Percentiles rank a stretch among this genome's conserved stretches.
Conservation (phyloP, 768 basidiomycete species). For the Leucosporidium scottii region DNA sequence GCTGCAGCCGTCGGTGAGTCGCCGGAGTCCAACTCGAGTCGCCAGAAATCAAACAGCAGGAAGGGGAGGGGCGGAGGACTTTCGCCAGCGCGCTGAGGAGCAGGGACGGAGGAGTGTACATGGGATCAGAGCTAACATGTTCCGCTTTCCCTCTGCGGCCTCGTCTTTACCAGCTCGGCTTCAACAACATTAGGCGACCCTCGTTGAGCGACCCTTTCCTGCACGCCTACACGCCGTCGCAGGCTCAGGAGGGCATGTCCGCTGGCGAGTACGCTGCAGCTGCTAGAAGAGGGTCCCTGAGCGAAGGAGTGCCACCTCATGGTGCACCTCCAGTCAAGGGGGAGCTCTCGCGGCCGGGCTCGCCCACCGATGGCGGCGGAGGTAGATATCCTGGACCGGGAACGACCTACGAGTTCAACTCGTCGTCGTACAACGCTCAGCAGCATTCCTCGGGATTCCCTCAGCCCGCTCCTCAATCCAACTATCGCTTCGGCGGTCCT, state of each 20-base stretch:
- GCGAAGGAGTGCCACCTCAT: no score
- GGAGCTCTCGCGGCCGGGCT: neutral
- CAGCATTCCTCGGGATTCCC: neutral
- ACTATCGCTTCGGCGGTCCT: neutral
- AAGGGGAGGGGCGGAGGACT: no score
- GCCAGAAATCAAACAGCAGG: no score
- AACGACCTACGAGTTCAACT: no score
- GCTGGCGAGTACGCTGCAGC: no score
- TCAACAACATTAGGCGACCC: conserved; percentile 12
- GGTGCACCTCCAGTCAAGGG: neutral
- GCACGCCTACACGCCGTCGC: conserved; percentile 24
- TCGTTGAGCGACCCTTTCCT: conserved; percentile 30
- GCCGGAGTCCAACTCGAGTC: no score
- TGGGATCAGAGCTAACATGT: no score
- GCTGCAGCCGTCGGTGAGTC: conserved; percentile 1
- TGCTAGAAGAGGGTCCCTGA: no score
- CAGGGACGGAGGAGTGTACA: no score
- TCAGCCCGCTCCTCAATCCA: neutral
- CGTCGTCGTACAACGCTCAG: neutral
- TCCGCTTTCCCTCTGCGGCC: neutral
- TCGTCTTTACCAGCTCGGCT: neutral
- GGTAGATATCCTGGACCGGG: no score
- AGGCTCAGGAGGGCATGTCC: no score
- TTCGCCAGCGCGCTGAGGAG: no score
- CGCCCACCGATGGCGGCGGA: neutral